Evolutionary conservation across 1,284 basidiomycete species (phyloP).

Genomic region (Sporisorium graminicola): DNA sequence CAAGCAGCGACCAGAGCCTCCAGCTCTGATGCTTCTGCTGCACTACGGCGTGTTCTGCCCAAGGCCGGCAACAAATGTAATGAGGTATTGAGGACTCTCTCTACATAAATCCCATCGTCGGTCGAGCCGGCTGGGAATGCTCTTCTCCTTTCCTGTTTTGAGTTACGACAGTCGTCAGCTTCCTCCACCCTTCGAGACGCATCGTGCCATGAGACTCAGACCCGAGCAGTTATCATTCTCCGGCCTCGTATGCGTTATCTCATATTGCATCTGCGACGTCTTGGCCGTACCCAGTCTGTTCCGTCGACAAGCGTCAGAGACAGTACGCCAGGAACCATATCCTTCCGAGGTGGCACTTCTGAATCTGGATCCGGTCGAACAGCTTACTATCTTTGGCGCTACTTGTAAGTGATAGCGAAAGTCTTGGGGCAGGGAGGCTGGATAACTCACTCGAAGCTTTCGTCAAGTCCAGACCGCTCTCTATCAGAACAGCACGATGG

Average conservation of each 20-base stretch:
- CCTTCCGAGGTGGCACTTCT: neutral
- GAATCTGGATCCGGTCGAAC: conserved; percentile 7
- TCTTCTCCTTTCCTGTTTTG: neutral
- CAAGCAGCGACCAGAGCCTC: no score
- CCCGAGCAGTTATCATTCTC: neutral
- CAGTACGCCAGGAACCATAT: neutral
- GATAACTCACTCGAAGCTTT: neutral
- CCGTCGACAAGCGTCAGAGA: neutral
- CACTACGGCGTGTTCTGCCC: neutral
- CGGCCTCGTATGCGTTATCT: neutral
- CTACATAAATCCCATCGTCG: neutral
- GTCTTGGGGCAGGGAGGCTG: neutral
- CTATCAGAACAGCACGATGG: neutral
- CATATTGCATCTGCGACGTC: neutral
- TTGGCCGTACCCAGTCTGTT: neutral
- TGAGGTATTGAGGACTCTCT: neutral
- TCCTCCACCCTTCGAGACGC: neutral
- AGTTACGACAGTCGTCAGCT: neutral
- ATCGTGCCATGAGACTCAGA: neutral
- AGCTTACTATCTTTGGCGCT: conserved; percentile 13
- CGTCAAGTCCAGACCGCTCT: neutral
- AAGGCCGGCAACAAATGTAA: no score
- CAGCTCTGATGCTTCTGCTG: neutral
- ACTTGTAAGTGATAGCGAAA: conserved; percentile 4
- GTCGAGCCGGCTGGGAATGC: neutral